phyloP scores from a whole-genome alignment of 2,329 filamentous ascomycete species.

The Domatiomyces globalis region DNA sequence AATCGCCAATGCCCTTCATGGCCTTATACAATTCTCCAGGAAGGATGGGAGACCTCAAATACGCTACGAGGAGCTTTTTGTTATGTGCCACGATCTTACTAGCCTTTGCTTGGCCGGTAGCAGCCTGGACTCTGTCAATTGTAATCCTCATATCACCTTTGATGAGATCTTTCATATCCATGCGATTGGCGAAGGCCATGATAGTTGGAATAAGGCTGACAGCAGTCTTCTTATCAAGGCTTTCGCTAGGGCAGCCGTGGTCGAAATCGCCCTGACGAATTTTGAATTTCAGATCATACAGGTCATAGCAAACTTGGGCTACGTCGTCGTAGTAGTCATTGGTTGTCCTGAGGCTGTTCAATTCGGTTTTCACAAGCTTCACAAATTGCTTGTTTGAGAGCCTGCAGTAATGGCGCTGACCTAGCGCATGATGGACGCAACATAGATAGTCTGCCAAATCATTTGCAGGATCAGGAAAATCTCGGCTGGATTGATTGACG shows the following conservation, averaged over 20 bases:
- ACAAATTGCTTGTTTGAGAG: slow-evolving; percentile 75
- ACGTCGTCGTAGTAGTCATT: slow-evolving; percentile 79
- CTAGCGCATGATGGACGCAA: slow-evolving; percentile 69
- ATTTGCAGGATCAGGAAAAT: slow-evolving; percentile 53
- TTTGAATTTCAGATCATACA: slow-evolving; percentile 67
- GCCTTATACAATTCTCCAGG: slow-evolving; percentile 66
- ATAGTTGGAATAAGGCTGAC: slow-evolving; percentile 72
- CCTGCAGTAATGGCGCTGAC: slow-evolving; percentile 73
- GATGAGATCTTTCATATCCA: slow-evolving; percentile 78
- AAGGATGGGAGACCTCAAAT: slow-evolving; percentile 70
- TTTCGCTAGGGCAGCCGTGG: slow-evolving; percentile 64
- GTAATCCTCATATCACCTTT: slow-evolving; percentile 82
- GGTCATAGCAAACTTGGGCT: slow-evolving; percentile 67
- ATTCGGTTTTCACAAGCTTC: slow-evolving; percentile 73
- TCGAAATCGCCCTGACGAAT: slow-evolving; percentile 55
- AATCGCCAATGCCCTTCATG: slow-evolving; percentile 60
- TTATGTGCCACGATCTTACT: slow-evolving; percentile 77
- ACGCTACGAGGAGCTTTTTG: slow-evolving; percentile 64
- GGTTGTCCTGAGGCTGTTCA: slow-evolving; percentile 60
- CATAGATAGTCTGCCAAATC: slow-evolving; percentile 68
- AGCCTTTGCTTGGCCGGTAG: slow-evolving; percentile 64
- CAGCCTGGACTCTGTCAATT: slow-evolving; percentile 85
- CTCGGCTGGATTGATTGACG: slow-evolving; percentile 49
- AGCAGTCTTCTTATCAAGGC: slow-evolving; percentile 66
- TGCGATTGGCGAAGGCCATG: slow-evolving; percentile 62